phyloP scores from a whole-genome alignment of 2,329 filamentous ascomycete species.

The Pseudovirgaria hyperparasitica region DNA sequence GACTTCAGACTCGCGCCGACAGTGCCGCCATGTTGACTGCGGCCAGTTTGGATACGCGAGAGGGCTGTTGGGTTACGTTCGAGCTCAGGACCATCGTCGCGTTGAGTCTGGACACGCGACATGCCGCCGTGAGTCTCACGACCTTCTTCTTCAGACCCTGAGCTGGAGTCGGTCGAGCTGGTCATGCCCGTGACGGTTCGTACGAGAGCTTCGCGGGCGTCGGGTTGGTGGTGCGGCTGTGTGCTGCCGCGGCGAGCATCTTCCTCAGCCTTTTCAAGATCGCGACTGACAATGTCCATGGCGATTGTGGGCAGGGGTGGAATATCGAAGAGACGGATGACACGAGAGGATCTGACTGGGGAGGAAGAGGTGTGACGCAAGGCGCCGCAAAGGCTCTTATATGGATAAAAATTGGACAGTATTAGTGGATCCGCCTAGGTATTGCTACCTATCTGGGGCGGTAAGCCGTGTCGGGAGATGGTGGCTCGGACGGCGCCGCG shows the following conservation, averaged over 20 bases:
- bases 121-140: conserved; percentile 25
- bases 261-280: conserved; percentile 41
- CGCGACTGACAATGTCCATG: conserved; percentile 42
- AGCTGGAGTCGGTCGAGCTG: conserved; percentile 24
- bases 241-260: conserved; percentile 36
- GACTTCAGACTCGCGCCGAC: conserved; percentile 44
- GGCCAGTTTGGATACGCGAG: conserved; percentile 56
- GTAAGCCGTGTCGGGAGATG: no score
- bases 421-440: no score
- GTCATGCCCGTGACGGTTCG: conserved; percentile 44
- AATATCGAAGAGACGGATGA: no score
- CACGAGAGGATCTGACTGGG: no score
- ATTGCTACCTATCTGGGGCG: no score
- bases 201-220: conserved; percentile 35
- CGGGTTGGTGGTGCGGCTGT: conserved; percentile 33
- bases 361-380: no score
- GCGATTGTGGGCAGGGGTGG: no score
- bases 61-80: conserved; percentile 58
- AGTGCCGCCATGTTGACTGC: conserved; percentile 58
- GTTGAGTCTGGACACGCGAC: conserved; percentile 50
- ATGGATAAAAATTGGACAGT: no score
- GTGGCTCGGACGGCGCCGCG: no score
- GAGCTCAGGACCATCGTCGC: conserved; percentile 39
- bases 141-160: conserved; percentile 28
- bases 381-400: no score